phyloP scores from a whole-genome alignment of 1,139 yeast species.

The Saccharomyces hybrid region DNA sequence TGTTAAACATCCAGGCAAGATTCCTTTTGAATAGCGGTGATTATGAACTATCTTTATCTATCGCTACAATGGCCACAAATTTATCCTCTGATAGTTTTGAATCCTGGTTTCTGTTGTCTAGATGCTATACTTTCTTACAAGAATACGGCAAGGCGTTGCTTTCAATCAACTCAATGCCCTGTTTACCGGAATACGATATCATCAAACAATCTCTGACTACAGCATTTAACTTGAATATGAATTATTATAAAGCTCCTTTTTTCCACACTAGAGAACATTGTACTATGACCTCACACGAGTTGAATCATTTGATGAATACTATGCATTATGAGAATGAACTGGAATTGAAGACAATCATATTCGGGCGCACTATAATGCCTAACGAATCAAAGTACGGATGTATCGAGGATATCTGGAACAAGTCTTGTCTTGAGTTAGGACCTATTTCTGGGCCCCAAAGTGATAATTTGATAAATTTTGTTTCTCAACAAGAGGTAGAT shows the following conservation, averaged over 20 bases:
- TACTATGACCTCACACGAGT: background rate
- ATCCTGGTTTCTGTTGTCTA: conserved; percentile 73
- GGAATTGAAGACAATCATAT: conserved; percentile 20
- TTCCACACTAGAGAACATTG: background rate
- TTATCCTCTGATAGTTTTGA: conserved; percentile 79
- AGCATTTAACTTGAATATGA: background rate
- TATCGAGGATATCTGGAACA: conserved; percentile 44
- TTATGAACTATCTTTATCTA: conserved; percentile 62
- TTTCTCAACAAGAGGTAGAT: conserved; percentile 36
- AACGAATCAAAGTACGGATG: conserved; percentile 60
- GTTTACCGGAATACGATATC: conserved; percentile 13
- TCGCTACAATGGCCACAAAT: conserved; percentile 69
- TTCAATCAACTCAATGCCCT: conserved; percentile 84
- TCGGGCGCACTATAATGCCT: conserved; percentile 62
- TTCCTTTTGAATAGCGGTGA: conserved; percentile 62
- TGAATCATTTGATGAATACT: conserved; percentile 37
- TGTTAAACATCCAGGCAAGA: conserved; percentile 57
- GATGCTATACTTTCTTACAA: conserved; percentile 60
- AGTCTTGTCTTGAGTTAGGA: conserved; percentile 29
- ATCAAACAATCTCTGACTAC: conserved; percentile 8
- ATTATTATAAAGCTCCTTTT: background rate
- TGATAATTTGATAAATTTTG: conserved; percentile 35
- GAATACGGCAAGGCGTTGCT: conserved; percentile 73
- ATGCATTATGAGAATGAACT: background rate
- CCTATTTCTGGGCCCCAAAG: conserved; percentile 53